Conservation (phyloP, 2,329 filamentous ascomycete species). For the Furcasterigmium sp. region DNA sequence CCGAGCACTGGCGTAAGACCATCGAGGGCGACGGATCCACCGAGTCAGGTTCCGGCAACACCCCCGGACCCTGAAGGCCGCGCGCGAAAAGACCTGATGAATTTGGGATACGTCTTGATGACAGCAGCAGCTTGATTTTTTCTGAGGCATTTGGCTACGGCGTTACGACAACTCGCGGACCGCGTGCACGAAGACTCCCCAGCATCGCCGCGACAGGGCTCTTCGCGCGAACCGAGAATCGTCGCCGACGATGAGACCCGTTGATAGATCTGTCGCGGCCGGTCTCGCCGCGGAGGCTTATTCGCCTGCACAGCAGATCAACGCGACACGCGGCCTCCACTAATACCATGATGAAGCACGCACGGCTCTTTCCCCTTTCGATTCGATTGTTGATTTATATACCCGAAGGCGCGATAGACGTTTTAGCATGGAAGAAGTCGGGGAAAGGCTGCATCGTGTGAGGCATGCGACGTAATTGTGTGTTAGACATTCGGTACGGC, state of each 20-base stretch:
- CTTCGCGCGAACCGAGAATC: not conserved
- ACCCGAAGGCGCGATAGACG: slow-evolving; percentile 24
- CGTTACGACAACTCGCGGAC: slow-evolving; percentile 22
- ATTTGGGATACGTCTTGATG: slow-evolving; percentile 15
- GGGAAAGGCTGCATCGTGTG: slow-evolving; percentile 15
- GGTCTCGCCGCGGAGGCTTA: too few species aligned
- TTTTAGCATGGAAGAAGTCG: slow-evolving; percentile 22
- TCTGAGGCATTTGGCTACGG: slow-evolving; percentile 30
- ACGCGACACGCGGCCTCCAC: not conserved
- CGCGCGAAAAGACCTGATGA: slow-evolving; percentile 12
- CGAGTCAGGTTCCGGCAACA: slow-evolving; percentile 50
- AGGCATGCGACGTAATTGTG: slow-evolving; percentile 16
- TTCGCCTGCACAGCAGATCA: too few species aligned
- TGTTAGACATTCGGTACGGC: not conserved
- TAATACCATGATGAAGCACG: slow-evolving; percentile 15
- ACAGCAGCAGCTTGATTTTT: slow-evolving; percentile 12
- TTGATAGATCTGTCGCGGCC: too few species aligned
- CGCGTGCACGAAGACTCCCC: slow-evolving; percentile 5
- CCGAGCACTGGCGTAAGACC: slow-evolving; percentile 94
- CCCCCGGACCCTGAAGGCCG: slow-evolving; percentile 18
- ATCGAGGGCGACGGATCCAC: slow-evolving; percentile 82
- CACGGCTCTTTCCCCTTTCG: slow-evolving; percentile 24
- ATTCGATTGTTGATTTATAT: slow-evolving; percentile 33
- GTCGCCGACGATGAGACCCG: not conserved
- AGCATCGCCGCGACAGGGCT: not conserved